Conservation (phyloP, 768 basidiomycete species). For the Brasilioporus rufonigricans region DNA sequence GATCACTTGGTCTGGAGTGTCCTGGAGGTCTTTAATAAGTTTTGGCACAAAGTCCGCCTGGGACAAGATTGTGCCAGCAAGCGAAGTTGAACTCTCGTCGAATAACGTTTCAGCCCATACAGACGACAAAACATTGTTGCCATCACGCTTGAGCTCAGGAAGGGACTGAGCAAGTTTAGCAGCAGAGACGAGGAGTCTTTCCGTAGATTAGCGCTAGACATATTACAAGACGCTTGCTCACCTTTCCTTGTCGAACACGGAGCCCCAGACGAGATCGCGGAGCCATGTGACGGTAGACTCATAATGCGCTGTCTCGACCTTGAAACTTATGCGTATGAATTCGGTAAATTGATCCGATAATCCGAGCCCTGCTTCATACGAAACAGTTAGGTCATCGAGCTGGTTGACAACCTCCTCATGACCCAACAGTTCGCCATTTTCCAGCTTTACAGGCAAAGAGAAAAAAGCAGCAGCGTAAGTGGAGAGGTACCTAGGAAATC, state of each 20-base stretch:
- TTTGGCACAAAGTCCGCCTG: slow-evolving; percentile 80
- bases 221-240: slow-evolving; percentile 27
- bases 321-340: slow-evolving; percentile 69
- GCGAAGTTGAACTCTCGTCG: slow-evolving; percentile 65
- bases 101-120: slow-evolving; percentile 66
- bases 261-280: slow-evolving; percentile 72
- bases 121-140: slow-evolving; percentile 73
- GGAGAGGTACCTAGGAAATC: slow-evolving; percentile 59
- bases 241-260: slow-evolving; percentile 80
- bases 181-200: slow-evolving; percentile 75
- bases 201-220: slow-evolving; percentile 1
- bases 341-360: slow-evolving; percentile 68
- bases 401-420: slow-evolving; percentile 92
- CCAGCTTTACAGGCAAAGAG: slow-evolving; percentile 74
- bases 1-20: slow-evolving; percentile 68
- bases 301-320: slow-evolving; percentile 81
- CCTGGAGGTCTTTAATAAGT: slow-evolving; percentile 68
- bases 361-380: slow-evolving; percentile 74
- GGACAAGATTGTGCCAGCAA: slow-evolving; percentile 63
- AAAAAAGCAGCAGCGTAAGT: slow-evolving; percentile 85
- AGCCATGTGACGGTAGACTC: slow-evolving; percentile 84
- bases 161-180: slow-evolving; percentile 89
- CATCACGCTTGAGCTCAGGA: slow-evolving; percentile 90
- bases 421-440: slow-evolving; percentile 64
- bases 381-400: slow-evolving; percentile 89